Evolutionary conservation across 176 grass and related monocot species (phyloP).

Genomic region (Oryza australiensis): DNA sequence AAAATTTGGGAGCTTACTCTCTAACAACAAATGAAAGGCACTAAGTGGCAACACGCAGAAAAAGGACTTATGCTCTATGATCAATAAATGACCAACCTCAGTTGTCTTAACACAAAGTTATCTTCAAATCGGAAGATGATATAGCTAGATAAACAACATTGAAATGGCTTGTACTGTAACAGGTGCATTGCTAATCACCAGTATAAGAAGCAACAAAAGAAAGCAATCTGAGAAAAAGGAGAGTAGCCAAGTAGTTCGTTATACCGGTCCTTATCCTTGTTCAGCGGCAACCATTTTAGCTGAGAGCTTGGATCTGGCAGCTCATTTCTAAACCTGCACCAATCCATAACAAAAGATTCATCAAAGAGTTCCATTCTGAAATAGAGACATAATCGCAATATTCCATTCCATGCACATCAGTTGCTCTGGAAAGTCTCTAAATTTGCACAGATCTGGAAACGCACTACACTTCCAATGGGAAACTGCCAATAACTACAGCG

Average conservation of each 20-base stretch:
- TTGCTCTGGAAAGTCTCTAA: constrained; percentile 22
- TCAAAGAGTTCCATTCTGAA: constrained; percentile 10
- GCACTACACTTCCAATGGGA: neutral
- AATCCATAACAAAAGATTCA: constrained; percentile 19
- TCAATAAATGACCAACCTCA: neutral
- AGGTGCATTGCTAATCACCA: constrained; percentile 7
- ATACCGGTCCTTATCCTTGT: constrained; percentile 94
- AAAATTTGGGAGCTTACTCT: neutral
- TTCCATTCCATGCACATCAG: constrained; percentile 20
- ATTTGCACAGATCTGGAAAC: neutral
- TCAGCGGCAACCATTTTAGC: constrained; percentile 81
- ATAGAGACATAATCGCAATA: constrained; percentile 12
- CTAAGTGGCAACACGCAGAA: constrained; percentile 2
- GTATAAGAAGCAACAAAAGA: neutral
- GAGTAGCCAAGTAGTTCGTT: constrained; percentile 15
- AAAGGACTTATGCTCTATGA: neutral
- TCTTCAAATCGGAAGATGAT: neutral
- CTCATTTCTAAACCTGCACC: constrained; percentile 92
- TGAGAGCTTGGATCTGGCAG: constrained; percentile 82
- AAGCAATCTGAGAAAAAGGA: constrained; percentile 8
- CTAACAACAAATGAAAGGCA: constrained; percentile 12
- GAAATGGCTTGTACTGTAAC: neutral
- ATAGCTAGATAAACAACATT: neutral
- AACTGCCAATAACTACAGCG: neutral
- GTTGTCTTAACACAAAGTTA: neutral